These are phyloP conservation scores for Acanthamoeba comandoni DNA, from an alignment of 208 protist genomes.

Conservation along the genomic window DNA sequence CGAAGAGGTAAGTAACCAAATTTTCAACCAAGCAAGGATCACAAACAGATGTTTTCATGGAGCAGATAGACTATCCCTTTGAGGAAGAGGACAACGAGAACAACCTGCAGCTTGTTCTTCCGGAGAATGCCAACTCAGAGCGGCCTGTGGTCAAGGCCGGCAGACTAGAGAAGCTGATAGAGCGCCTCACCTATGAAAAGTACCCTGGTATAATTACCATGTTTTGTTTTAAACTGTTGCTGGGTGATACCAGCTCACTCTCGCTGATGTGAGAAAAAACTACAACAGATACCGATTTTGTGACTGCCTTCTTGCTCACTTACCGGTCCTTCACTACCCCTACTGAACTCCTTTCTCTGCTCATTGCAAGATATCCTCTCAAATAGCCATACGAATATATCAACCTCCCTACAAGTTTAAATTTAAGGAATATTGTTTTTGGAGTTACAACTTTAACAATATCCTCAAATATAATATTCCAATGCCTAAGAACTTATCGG, in stretches of 20 bases:
- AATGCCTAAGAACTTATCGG: not conserved
- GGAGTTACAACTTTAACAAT: too few relatives aligned
- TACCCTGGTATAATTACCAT: slow-evolving; percentile 22
- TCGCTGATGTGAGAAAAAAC: not conserved
- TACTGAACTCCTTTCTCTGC: slow-evolving; percentile 17
- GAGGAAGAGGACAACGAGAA: slow-evolving; percentile 9
- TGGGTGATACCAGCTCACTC: too few relatives aligned
- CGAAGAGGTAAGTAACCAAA: too few relatives aligned
- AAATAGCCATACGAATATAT: too few relatives aligned
- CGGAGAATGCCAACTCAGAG: slow-evolving; percentile 22
- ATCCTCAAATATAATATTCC: slow-evolving; percentile 22
- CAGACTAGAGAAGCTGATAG: slow-evolving; percentile 69
- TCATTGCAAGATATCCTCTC: slow-evolving; percentile 26
- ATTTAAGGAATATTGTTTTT: too few relatives aligned
- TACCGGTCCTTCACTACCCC: slow-evolving; percentile 77
- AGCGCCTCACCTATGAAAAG: slow-evolving; percentile 54
- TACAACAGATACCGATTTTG: slow-evolving; percentile 64
- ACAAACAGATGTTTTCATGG: too few relatives aligned
- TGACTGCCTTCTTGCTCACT: slow-evolving; percentile 68
- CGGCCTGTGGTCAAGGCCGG: slow-evolving; percentile 59
- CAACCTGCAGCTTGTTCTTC: slow-evolving; percentile 23
- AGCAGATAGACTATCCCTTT: slow-evolving; percentile 14
- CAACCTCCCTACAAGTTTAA: too few relatives aligned
- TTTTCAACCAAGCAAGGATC: too few relatives aligned
- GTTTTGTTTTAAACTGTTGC: too few relatives aligned